These are phyloP conservation scores for Phoenix roebelenii DNA, from an alignment of 176 grass and related monocot species.

Conservation along the genomic window DNA sequence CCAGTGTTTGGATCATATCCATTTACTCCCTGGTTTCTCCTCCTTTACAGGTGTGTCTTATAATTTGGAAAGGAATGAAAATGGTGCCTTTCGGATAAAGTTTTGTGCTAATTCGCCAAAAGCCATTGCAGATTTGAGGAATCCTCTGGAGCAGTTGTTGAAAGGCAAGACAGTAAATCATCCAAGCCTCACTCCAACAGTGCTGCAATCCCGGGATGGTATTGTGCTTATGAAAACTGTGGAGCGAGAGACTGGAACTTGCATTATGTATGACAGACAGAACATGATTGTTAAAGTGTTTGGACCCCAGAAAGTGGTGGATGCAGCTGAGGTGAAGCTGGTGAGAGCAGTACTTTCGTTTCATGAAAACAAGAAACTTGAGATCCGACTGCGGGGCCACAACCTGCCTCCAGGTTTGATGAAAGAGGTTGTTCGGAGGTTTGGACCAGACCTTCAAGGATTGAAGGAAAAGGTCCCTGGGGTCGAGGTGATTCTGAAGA, in stretches of 20 bases:
- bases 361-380: constrained; percentile 50
- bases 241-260: constrained; percentile 66
- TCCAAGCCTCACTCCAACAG: constrained; percentile 42
- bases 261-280: constrained; percentile 69
- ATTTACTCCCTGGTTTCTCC: neutral
- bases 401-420: constrained; percentile 64
- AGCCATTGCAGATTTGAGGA: constrained; percentile 82
- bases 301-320: constrained; percentile 36
- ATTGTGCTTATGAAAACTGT: constrained; percentile 45
- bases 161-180: constrained; percentile 77
- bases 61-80: constrained; percentile 62
- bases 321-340: constrained; percentile 55
- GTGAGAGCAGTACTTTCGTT: constrained; percentile 39
- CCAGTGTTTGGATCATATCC: neutral
- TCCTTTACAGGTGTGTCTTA: constrained; percentile 52
- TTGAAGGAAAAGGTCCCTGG: constrained; percentile 47
- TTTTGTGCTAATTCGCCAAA: constrained; percentile 73
- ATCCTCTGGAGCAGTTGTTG: constrained; percentile 65
- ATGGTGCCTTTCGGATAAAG: constrained; percentile 46
- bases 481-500: constrained; percentile 48
- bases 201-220: constrained; percentile 63
- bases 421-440: constrained; percentile 64
- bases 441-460: constrained; percentile 61
- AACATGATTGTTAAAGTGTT: constrained; percentile 65
- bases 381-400: constrained; percentile 47